Base-by-base conservation (phyloP, 2,329 filamentous ascomycete genomes). In the Colletotrichum lentis region DNA sequence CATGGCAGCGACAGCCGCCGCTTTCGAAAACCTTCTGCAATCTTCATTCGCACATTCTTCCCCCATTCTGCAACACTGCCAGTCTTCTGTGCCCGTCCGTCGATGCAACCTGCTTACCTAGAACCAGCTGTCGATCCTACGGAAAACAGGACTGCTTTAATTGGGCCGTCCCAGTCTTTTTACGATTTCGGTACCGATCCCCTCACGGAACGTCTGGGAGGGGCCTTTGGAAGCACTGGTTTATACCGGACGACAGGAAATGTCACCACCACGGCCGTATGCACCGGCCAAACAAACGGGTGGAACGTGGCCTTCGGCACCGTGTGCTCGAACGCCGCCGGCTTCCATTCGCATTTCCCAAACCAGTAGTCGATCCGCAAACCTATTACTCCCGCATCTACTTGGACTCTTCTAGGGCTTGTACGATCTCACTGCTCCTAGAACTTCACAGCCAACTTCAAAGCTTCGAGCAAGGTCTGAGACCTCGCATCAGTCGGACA, bases 381-480 rank as follows among this genome's bases (percentile, higher is more conserved):
- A 41, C 65, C 55, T 60, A 56, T 52, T 47, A 52, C 61, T 61
- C 61, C 27, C 65, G 50, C 39, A 41, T 54, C 41, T 18, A 59
- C 52, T 49, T 37, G 53, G 67, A 63, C 67, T 41, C 41, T 63
- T 59, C 57, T 54, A 58, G 47, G 53, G 52, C 52, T 41, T 57
- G n/a, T 62, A 57, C 57, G 64, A 64, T 63, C 62, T 67, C 67
- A 67, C 41, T 20, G 20, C 20, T 18, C 18, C 37, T 67, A n/a
- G 31, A 57, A 47, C 44, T 39, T 39, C 43, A 49, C 41, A 43
- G 20, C 22, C 56, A 16, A 69, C 24, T 37, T 41, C 20, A 41
- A 14, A 22, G 43, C 41, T 31, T 41, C 35, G 18, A n/a, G 64
- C 63, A 52, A 31, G 27, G 27, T 31, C 55, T 62, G 63, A 53